Conservation (phyloP, 1,284 basidiomycete genomes). For the Ceratobasidium sp. region DNA sequence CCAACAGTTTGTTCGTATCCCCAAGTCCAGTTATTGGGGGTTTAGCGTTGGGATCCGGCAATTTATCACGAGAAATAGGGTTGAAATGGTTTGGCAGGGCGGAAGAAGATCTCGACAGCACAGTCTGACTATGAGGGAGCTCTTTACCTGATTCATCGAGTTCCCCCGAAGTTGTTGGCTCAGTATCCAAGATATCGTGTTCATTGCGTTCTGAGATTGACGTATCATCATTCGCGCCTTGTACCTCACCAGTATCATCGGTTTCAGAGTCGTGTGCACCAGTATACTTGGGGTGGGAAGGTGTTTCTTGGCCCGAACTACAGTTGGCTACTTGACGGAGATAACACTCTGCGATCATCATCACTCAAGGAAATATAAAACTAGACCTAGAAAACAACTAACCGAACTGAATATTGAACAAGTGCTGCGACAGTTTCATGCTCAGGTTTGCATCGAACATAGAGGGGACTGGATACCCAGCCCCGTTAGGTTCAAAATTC, state of each 20-base stretch:
- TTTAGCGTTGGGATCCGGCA: not conserved
- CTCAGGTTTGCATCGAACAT: slow-evolving; percentile 27
- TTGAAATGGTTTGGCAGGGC: too few relatives aligned
- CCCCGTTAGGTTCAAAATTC: not conserved
- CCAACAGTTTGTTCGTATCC: not conserved
- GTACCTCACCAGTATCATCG: not conserved
- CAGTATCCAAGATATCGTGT: not conserved
- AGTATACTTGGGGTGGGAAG: not conserved
- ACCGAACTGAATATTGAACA: slow-evolving; percentile 41
- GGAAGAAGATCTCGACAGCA: not conserved
- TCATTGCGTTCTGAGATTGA: not conserved
- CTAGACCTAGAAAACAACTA: not conserved
- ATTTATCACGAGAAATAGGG: too few relatives aligned
- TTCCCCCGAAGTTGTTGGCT: too few relatives aligned
- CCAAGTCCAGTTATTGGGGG: not conserved
- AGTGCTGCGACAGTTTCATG: slow-evolving; percentile 35
- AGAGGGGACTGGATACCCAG: not conserved
- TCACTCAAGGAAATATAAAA: not conserved
- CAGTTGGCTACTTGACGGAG: not conserved
- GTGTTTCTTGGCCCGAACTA: not conserved
- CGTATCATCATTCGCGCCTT: not conserved
- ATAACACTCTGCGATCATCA: not conserved
- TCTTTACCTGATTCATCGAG: not conserved
- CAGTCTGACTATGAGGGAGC: too few relatives aligned
- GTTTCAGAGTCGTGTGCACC: not conserved